Base-by-base conservation (phyloP, 768 basidiomycete species). In the Auriscalpium vulgare region DNA sequence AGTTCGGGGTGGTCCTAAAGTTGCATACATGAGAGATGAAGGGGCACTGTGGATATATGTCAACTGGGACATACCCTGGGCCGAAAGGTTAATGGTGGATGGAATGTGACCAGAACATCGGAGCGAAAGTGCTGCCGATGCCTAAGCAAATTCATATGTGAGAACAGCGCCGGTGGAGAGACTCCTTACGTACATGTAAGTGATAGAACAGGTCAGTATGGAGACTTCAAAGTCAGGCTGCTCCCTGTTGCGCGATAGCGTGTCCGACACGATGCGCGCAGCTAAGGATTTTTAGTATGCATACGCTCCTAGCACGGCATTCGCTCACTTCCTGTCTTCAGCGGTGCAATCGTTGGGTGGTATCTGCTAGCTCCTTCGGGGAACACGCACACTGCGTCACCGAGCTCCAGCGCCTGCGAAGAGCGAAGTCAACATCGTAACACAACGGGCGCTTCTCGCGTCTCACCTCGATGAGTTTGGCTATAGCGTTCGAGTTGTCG, bases 301-400 rank as follows among this genome's bases (percentile, higher is more conserved):
- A 49, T 57, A 45, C 38, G n/a, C 11, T 7, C 29, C 3, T 43
- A 14, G 19, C 21, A 35, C 13, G 48, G 34, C 35, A 17, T 19
- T 19, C 13, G 67, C 74, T 47, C 53, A 87, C 88, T 88, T 68
- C 92, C 92, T 10, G 91, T 92, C 68, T 91, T 91, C 51, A 95
- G 68, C 3, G 91, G 89, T 4, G 91, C 88, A 53, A 95, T 87
- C n/a, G 80, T 84, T 0, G 91, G 89, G 62, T 89, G 87, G 68
- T 86, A 95, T 46, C 90, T 76, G 64, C 88, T 91, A 72, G 84
- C 79, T 1, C 92, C 93, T 71, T 94, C 92, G 3, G 91, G 91
- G 63, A 93, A 93, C 54, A 93, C 63, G 64, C 88, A 91, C 3
- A 91, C 78, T 14, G 88, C 87, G 65, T 91, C 88, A 9, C 90